Evolutionary conservation across 2,329 filamentous ascomycete genomes (phyloP).

Genomic region (Sclerotinia sclerotiorum): DNA sequence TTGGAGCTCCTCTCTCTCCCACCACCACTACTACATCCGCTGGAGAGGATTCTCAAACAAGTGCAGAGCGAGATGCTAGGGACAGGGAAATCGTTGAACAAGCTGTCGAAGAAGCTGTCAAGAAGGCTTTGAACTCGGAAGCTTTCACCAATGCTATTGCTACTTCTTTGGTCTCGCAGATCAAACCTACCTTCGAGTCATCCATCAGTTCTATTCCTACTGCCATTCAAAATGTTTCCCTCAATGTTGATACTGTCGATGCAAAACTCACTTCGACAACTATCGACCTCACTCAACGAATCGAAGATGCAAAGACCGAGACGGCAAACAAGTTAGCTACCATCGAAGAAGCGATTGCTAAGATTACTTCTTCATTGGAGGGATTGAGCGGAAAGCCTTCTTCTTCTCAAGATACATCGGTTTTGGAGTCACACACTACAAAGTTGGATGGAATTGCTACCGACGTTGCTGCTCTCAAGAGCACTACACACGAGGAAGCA

Average conservation of each 20-base stretch:
- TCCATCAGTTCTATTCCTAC: slow-evolving; percentile 29
- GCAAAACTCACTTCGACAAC: slow-evolving; percentile 33
- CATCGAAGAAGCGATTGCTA: slow-evolving; percentile 34
- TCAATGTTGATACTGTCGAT: slow-evolving; percentile 32
- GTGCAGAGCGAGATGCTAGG: slow-evolving; percentile 27
- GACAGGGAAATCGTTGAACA: slow-evolving; percentile 33
- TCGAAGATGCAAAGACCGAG: slow-evolving; percentile 32
- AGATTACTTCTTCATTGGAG: slow-evolving; percentile 34
- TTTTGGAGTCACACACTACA: slow-evolving; percentile 31
- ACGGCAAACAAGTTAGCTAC: slow-evolving; percentile 34
- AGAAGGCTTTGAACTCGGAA: slow-evolving; percentile 33
- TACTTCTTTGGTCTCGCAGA: slow-evolving; percentile 34
- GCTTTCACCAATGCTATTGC: slow-evolving; percentile 37
- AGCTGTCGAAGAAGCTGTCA: slow-evolving; percentile 33
- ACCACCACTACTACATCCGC: slow-evolving; percentile 1
- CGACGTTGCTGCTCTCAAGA: slow-evolving; percentile 34
- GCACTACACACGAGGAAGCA: slow-evolving; percentile 27
- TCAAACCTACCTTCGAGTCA: slow-evolving; percentile 36
- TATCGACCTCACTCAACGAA: slow-evolving; percentile 31
- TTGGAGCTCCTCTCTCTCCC: slow-evolving; percentile 13
- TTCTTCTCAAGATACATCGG: slow-evolving; percentile 33
- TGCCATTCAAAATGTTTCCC: slow-evolving; percentile 22
- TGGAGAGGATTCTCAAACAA: slow-evolving; percentile 13
- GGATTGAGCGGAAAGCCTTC: slow-evolving; percentile 35
- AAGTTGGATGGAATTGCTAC: slow-evolving; percentile 34